Evolutionary conservation across 176 grass and related monocot genomes (phyloP), one percentile per base, ranked within the genome.

Genomic region (Pontederia paniculata): DNA sequence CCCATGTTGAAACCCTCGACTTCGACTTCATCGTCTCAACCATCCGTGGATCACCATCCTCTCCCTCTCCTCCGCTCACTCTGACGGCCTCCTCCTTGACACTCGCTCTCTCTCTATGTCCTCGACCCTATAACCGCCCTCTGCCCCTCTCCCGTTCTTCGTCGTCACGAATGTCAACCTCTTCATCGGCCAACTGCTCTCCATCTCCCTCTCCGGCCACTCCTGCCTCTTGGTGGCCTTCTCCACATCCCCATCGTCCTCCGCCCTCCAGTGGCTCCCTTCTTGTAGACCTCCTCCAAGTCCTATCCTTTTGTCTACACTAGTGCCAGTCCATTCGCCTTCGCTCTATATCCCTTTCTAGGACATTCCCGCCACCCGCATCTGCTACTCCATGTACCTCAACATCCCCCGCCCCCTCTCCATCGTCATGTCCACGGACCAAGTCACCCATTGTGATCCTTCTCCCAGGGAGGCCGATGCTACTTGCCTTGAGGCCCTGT

Each of bases 271-370:
- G 59, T 85, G 86, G 86, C 78, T 85, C 2, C 78, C 20, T 78
- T 81, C 21, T 70, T 59, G 37, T 81, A 81, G 60, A 85, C 75
- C 50, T 55, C 77, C 52, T 57, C 72, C 25, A 68, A 70, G 7
- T 23, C 16, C 0, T 64, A 70, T 45, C 81, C 86, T 53, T 96
- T 86, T 21, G 85, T 89, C 50, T 96, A 76, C 82, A 89, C 18
- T 86, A 96, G 79, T 96, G 91, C 64, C 86, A 89, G 5, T 81
- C 91, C 73, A 81, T 96, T 67, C 91, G 89, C 56, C 82, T 79
- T 37, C 85, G 91, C 23, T 96, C 91, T 45, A 43, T 96, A 89
- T 96, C 79, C 90, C 90, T 15, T 86, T 70, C 79, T 14, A 71
- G 23, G 68, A 71, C 55, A 71, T 55, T 9, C 68, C 68, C 21